Percentiles rank a stretch among this genome's conserved stretches.
phyloP scores from a whole-genome alignment of 805 yeast species.

The Pichia cephalocereana region DNA sequence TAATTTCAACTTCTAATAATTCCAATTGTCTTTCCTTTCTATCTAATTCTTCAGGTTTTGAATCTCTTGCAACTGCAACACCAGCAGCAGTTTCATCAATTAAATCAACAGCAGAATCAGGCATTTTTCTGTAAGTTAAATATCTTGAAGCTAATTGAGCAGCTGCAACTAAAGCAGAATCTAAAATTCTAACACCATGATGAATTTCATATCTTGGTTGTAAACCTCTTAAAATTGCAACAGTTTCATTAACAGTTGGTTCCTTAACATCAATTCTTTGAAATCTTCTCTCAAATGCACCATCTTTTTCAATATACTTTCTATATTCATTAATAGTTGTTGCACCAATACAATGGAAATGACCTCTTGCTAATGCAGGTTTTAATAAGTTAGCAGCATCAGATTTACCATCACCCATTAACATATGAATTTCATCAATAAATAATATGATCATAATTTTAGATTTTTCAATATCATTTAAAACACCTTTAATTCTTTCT shows the following conservation, averaged over 20 bases:
- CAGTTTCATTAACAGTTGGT: constrained; percentile 85
- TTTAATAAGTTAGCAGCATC: constrained; percentile 95
- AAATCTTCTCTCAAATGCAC: constrained; percentile 97
- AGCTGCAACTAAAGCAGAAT: constrained; percentile 88
- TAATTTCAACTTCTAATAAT: constrained; percentile 88
- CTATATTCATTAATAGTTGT: constrained; percentile 94
- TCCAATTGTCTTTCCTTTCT: constrained; percentile 87
- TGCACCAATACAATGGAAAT: constrained; percentile 96
- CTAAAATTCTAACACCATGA: constrained; percentile 94
- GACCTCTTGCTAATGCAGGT: constrained; percentile 96
- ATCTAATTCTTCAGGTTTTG: constrained; percentile 95
- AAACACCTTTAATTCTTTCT: constrained; percentile 94
- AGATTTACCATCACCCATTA: constrained; percentile 98
- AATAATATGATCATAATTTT: constrained; percentile 80
- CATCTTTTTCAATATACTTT: constrained; percentile 88
- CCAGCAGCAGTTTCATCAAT: constrained; percentile 95
- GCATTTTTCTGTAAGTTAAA: constrained; percentile 88
- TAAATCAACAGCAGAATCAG: constrained; percentile 94
- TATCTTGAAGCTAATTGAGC: constrained; percentile 92
- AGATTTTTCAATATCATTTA: constrained; percentile 86
- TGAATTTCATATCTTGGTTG: constrained; percentile 94
- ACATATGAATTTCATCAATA: constrained; percentile 97
- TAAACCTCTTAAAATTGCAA: constrained; percentile 92
- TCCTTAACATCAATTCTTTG: constrained; percentile 95
- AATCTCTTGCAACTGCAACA: constrained; percentile 96